Evolutionary conservation across 768 basidiomycete genomes (phyloP), one percentile per base, ranked within the genome.

Genomic region (Phallus indusiatus): DNA sequence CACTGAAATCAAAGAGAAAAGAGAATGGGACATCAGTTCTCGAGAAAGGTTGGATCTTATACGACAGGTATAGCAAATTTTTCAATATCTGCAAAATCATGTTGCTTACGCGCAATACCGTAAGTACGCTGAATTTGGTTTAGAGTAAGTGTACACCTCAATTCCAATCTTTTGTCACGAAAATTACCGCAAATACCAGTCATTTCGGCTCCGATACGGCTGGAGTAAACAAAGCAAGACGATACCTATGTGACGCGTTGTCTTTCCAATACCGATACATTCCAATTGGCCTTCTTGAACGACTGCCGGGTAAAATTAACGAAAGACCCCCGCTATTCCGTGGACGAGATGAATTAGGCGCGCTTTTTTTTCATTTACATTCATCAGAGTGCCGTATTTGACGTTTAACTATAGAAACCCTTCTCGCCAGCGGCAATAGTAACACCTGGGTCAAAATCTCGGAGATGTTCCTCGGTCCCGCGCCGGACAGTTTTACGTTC

Each of bases 201-300:
- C 88, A 91, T 68, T 92, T 90, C 66, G 90, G 90, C 8, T 82
- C 89, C 20, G 90, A 93, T 67, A 93, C 90, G 0, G 78, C 85
- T 0, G 96, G 96, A 1, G 81, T 98, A 53, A 94, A 94, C 73
- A 85, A 88, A 10, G 88, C 94, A 0, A 81, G 96, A 22, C 80
- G 96, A 58, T 99, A 94, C 74, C 82, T 98, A 12, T 94, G 91
- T 69, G 96, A 98, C 73, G 86, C 92, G 0, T 77, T 99, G 1
- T 95, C 93, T 0, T 99, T 98, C 79, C 91, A 94, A 67, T 88
- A 95, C 70, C 90, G 96, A 49, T 99, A 99, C 68, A 75, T 97
- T 51, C 96, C 96, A 7, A 86, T 98, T 51, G 96, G 96, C 0
- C 74, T 99, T 7, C 80, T 98, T 18, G 94, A 99, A 69, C 73